Conservation (phyloP, 805 yeast species). For the Wickerhamomyces pijperi region DNA sequence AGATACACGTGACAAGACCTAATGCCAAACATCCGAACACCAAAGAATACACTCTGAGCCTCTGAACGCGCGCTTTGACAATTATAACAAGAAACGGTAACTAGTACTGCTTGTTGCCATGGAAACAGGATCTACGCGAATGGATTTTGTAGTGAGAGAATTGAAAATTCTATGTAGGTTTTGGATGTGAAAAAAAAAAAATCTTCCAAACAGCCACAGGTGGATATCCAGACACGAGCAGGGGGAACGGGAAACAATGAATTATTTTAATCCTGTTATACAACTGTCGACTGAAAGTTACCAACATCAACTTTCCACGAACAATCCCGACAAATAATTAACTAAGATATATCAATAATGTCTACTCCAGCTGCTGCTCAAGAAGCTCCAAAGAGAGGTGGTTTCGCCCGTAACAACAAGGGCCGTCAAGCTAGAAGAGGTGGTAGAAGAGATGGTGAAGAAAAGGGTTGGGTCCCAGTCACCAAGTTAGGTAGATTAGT, state of each 20-base stretch:
- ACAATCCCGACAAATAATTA: conserved; percentile 31
- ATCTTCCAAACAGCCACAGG: no score
- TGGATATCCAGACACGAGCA: no score
- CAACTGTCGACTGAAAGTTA: conserved; percentile 40
- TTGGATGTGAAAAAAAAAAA: no score
- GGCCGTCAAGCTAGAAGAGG: conserved; percentile 59
- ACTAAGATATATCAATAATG: conserved; percentile 19
- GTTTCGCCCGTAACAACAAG: conserved; percentile 45
- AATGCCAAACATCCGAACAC: conserved; percentile 5
- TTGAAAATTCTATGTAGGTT: no score
- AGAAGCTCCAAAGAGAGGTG: conserved; percentile 37
- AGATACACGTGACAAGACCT: no score
- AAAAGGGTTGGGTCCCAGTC: conserved; percentile 99
- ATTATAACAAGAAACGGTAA: no score
- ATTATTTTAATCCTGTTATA: conserved; percentile 2
- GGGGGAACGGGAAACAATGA: neutral
- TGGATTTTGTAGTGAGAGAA: no score
- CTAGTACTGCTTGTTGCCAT: no score
- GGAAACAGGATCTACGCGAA: no score
- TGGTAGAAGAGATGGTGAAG: conserved; percentile 79
- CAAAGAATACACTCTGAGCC: no score
- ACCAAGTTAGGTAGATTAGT: conserved; percentile 99
- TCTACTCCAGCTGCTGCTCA: conserved; percentile 23
- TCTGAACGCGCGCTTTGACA: no score
- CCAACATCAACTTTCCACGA: conserved; percentile 44